Conservation (phyloP, 75 land plant species). For the Isoetes taiwanensis region DNA sequence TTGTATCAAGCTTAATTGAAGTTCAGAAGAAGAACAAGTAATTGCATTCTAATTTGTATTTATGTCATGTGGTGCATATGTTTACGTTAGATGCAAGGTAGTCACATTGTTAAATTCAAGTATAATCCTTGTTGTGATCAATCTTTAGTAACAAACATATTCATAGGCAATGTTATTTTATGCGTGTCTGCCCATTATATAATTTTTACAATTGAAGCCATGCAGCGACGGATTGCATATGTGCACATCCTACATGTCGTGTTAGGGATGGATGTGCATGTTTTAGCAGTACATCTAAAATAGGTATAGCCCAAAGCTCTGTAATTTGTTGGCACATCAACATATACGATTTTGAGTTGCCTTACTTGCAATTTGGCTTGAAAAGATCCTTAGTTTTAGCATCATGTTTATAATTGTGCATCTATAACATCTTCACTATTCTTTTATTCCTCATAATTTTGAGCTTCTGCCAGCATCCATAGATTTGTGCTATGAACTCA, state of each 20-base stretch:
- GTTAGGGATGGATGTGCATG: slow-evolving; percentile 1
- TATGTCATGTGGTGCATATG: no score
- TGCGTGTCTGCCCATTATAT: neutral
- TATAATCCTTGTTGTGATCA: no score
- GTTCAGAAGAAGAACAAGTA: slow-evolving; percentile 94
- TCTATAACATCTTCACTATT: no score
- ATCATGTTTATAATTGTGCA: no score
- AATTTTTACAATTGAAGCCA: neutral
- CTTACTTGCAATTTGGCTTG: no score
- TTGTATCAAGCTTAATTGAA: slow-evolving; percentile 63
- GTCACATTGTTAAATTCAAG: no score
- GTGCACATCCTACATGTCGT: neutral
- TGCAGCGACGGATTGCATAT: neutral
- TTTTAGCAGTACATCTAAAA: neutral
- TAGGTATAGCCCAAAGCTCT: slow-evolving; percentile 11
- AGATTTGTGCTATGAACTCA: no score
- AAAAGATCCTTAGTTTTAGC: no score
- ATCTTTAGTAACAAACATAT: no score
- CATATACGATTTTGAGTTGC: slow-evolving; percentile 7
- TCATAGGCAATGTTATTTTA: neutral
- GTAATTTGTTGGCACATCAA: slow-evolving; percentile 11
- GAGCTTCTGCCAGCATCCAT: no score
- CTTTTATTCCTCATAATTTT: no score
- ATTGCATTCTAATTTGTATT: slow-evolving; percentile 7
- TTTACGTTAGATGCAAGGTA: no score